Evolutionary conservation across 257 asterid genomes (phyloP), one percentile per base, ranked within the genome.

Genomic region (Ligustrum vulgare): DNA sequence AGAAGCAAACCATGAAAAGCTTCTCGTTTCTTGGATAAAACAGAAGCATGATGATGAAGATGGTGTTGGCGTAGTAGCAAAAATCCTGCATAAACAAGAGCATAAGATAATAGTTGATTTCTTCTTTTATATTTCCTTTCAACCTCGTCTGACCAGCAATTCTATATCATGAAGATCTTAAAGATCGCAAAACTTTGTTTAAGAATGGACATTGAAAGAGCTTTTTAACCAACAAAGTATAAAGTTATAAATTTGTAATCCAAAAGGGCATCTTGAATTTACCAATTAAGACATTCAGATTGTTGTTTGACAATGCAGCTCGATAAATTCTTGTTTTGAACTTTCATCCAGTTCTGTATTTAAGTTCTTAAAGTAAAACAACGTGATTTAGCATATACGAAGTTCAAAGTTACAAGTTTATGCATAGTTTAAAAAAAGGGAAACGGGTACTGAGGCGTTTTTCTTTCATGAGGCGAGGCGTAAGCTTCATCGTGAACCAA

Each of bases 1-100:
- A 88, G 87, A 95, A 93, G 89, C 98, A 95, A 83, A 92, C 94
- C 98, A 95, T 91, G 91, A 95, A 95, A 70, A 95, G 87, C 81
- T 93, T 95, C 86, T 91, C 98, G 25, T 95, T 89, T 83, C 75
- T 87, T 6, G 98, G 99, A 73, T 74, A 95, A 77, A 88, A 86
- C 78, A 92, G 84, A 77, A 95, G 90, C 90, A 89, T 88, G 82
- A 93, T 77, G 83, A 93, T 49, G 83, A 87, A 89, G 78, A 95
- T 90, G 22, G 97, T 95, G 78, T 95, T 95, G 79, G 99, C 98
- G 77, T 91, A 95, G 76, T 95, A 95, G 83, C 99, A 95, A 68
- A 95, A 95, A 47, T 95, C 99, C 99, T 92, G 93, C 79, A 69
- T 15, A 75, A 70, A 81, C 20, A 82, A 77, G 65, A 71, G 67